These are phyloP conservation scores for Tuber aestivum DNA, from an alignment of 495 filamentous ascomycete species.

Conservation along the genomic window DNA sequence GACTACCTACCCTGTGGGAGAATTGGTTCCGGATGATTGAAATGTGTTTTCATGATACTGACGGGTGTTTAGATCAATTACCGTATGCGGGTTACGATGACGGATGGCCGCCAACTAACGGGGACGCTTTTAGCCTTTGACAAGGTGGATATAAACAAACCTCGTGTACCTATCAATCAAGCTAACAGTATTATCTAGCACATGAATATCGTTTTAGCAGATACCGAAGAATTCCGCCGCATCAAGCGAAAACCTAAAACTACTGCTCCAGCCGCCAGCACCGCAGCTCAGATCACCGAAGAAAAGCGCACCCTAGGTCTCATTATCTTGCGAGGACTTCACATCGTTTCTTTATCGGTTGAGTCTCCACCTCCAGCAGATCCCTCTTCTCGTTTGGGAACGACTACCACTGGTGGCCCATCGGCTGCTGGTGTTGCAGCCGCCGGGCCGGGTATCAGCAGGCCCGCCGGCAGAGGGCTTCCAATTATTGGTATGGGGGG, in stretches of 20 bases:
- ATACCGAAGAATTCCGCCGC: constrained; percentile 97
- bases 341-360: constrained; percentile 89
- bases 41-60: constrained; percentile 12
- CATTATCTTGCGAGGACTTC: constrained; percentile 87
- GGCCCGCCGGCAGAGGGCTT: constrained; percentile 85
- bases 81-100: constrained; percentile 93
- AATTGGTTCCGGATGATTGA: background rate
- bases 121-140: constrained; percentile 97
- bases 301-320: constrained; percentile 95
- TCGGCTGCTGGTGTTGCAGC: constrained; percentile 54
- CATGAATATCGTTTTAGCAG: constrained; percentile 98
- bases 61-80: constrained; percentile 76
- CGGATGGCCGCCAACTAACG: constrained; percentile 92
- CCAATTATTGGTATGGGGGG: constrained; percentile 58
- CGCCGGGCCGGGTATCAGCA: constrained; percentile 82
- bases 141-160: constrained; percentile 57
- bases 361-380: constrained; percentile 96
- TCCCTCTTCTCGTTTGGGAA: constrained; percentile 80
- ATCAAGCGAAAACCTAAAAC: constrained; percentile 86
- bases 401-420: constrained; percentile 50
- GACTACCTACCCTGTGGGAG: constrained; percentile 29
- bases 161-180: background rate
- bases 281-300: constrained; percentile 60
- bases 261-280: constrained; percentile 60
- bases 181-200: constrained; percentile 54